Evolutionary conservation across 805 yeast species (phyloP).

Genomic region (Spencermartinsiella europaea): DNA sequence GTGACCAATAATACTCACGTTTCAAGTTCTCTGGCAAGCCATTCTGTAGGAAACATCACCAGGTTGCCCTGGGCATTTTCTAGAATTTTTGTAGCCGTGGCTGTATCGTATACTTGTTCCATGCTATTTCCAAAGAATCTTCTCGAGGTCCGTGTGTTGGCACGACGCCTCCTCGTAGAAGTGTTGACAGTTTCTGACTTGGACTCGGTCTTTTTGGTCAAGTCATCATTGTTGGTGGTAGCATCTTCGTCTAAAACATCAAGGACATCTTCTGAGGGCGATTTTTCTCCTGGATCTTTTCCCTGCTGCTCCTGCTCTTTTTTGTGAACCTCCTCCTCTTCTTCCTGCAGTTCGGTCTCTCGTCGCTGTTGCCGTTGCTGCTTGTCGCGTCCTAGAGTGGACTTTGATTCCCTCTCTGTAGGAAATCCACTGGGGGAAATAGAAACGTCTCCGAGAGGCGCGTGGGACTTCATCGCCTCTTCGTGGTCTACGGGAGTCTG

Average conservation of each 20-base stretch:
- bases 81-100: slow-evolving; percentile 69
- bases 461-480: slow-evolving; percentile 17
- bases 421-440: not conserved
- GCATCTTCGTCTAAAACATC: not conserved
- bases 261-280: not conserved
- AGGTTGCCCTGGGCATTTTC: slow-evolving; percentile 76
- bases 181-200: not conserved
- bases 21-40: slow-evolving; percentile 84
- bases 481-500: slow-evolving; percentile 2
- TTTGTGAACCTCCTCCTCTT: no score
- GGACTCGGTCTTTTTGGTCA: not conserved
- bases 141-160: slow-evolving; percentile 10
- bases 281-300: not conserved
- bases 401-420: not conserved
- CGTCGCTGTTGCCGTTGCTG: no score
- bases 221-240: not conserved
- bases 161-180: slow-evolving; percentile 9
- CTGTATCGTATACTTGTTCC: slow-evolving; percentile 58
- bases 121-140: slow-evolving; percentile 7
- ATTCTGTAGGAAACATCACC: slow-evolving; percentile 86
- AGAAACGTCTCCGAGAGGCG: slow-evolving; percentile 12
- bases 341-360: no score
- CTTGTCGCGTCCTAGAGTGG: not conserved
- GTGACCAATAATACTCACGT: slow-evolving; percentile 15
- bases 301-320: not conserved